Percentiles rank a stretch among this genome's conserved stretches.
Evolutionary conservation across 2,329 filamentous ascomycete genomes (phyloP).

Genomic region (Ophiostoma quercus): DNA sequence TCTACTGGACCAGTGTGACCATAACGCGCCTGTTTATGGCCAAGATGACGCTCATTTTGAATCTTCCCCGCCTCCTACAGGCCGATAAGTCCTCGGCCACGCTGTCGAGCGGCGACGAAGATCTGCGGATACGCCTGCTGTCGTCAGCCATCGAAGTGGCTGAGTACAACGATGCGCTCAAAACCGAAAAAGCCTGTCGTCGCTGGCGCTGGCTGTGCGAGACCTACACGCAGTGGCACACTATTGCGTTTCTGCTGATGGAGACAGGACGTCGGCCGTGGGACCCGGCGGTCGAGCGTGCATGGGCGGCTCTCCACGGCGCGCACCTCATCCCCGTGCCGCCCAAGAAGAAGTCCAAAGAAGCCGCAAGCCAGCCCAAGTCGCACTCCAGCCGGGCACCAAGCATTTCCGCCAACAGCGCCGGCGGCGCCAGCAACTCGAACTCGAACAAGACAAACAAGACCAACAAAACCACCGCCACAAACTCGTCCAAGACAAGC

Average conservation of each 20-base stretch:
- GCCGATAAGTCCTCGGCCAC: conserved; percentile 1
- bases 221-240: conserved; percentile 55
- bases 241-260: conserved; percentile 51
- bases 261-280: conserved; percentile 45
- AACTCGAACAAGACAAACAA: conserved; percentile 18
- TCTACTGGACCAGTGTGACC: conserved; percentile 38
- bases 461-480: conserved; percentile 22
- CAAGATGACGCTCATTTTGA: conserved; percentile 72
- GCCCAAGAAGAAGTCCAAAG: conserved; percentile 11
- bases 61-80: conserved; percentile 61
- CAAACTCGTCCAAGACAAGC: conserved; percentile 10
- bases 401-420: conserved; percentile 3
- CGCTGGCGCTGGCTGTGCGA: conserved; percentile 56
- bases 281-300: conserved; percentile 44
- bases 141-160: conserved; percentile 49
- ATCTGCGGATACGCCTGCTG: conserved; percentile 43
- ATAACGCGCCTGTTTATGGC: conserved; percentile 63
- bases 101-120: conserved; percentile 27
- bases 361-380: background rate
- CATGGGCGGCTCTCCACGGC: conserved; percentile 46
- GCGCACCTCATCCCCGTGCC: conserved; percentile 38
- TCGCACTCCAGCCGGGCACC: background rate
- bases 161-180: conserved; percentile 51
- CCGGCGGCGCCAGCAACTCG: conserved; percentile 25
- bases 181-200: conserved; percentile 43